These are phyloP conservation scores for Populus alba DNA, from an alignment of 345 rosid species.

Conservation along the genomic window DNA sequence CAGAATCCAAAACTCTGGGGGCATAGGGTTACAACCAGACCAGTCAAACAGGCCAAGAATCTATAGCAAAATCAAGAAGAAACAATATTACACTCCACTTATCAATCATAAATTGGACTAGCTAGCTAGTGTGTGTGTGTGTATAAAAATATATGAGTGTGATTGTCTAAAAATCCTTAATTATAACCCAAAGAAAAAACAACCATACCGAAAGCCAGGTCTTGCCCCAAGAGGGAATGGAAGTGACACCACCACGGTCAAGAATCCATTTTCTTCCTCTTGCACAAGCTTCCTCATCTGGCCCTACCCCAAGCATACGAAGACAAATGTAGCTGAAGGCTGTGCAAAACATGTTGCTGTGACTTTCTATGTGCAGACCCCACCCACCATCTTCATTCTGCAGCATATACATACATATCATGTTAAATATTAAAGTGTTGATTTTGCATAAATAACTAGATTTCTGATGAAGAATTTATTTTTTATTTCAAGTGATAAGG, in stretches of 20 bases:
- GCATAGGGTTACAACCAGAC: constrained; percentile 26
- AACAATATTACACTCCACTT: too few relatives aligned
- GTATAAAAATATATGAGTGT: neutral
- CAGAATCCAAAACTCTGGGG: constrained; percentile 18
- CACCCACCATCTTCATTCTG: constrained; percentile 32
- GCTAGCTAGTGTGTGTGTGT: too few relatives aligned
- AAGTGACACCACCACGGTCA: constrained; percentile 15
- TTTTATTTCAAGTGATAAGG: too few relatives aligned
- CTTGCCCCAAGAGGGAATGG: constrained; percentile 26
- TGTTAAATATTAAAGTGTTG: too few relatives aligned
- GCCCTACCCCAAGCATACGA: constrained; percentile 14
- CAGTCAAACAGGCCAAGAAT: constrained; percentile 22
- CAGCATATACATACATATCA: too few relatives aligned
- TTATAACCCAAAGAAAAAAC: neutral
- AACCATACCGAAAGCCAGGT: constrained; percentile 18
- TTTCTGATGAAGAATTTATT: too few relatives aligned
- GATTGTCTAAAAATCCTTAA: neutral
- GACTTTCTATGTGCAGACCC: constrained; percentile 23
- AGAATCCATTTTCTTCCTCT: constrained; percentile 21
- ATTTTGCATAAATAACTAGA: too few relatives aligned
- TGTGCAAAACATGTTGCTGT: constrained; percentile 21
- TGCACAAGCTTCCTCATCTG: constrained; percentile 14
- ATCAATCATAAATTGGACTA: too few relatives aligned
- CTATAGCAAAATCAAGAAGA: neutral
- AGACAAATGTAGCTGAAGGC: constrained; percentile 12